A percentile compares a stretch with the other conserved stretches of the same genome.
Evolutionary conservation across 345 rosid species (phyloP).

Genomic region (Punica granatum): DNA sequence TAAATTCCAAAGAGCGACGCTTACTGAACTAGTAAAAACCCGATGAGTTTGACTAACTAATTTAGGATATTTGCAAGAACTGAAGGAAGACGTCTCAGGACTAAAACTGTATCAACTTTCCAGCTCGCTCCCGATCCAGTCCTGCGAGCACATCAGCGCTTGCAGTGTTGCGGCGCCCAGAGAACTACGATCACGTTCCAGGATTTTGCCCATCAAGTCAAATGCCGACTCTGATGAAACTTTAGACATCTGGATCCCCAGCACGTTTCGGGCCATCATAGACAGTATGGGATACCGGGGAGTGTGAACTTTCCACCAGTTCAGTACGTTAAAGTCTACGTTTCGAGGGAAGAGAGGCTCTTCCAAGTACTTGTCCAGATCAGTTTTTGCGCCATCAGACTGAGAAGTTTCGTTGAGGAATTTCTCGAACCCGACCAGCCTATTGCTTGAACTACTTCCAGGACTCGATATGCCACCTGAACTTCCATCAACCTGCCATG

Average conservation of each 20-base stretch:
- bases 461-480: constrained; percentile 12
- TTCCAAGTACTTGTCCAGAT: constrained; percentile 72
- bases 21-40: not conserved
- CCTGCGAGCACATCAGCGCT: constrained; percentile 75
- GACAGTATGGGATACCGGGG: constrained; percentile 72
- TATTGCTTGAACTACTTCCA: constrained; percentile 35
- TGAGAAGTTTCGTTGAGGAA: constrained; percentile 52
- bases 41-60: not conserved
- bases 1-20: not conserved
- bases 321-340: constrained; percentile 50
- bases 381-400: constrained; percentile 43
- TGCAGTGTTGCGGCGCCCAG: constrained; percentile 50
- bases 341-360: constrained; percentile 78
- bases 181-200: constrained; percentile 46
- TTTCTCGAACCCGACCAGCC: constrained; percentile 59
- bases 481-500: constrained; percentile 34
- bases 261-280: constrained; percentile 64
- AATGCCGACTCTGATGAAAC: constrained; percentile 34
- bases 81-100: not conserved
- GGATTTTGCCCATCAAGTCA: constrained; percentile 28
- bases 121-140: constrained; percentile 59
- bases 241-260: constrained; percentile 59
- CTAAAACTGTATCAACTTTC: constrained; percentile 15
- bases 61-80: not conserved
- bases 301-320: constrained; percentile 87